Percentiles rank a stretch among this genome's conserved stretches.
Conservation (phyloP, 2,329 filamentous ascomycete species). For the Ceratocystis eucalypticola region DNA sequence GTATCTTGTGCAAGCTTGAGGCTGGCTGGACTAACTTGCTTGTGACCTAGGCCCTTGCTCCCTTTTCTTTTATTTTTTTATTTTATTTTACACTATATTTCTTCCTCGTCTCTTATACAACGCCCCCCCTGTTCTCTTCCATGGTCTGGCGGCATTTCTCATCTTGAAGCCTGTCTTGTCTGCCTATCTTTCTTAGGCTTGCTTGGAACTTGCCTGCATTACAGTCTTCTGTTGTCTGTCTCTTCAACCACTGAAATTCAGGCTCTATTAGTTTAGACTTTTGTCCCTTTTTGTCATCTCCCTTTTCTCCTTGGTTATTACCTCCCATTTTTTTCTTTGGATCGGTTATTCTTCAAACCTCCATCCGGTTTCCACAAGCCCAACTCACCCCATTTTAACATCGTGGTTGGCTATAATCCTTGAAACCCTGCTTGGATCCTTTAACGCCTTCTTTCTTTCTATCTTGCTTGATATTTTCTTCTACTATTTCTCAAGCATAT, state of each 20-base stretch:
- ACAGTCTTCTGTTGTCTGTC: background rate
- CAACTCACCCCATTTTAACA: background rate
- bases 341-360: conserved; percentile 5
- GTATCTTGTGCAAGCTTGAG: background rate
- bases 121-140: background rate
- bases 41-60: background rate
- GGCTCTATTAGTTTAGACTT: background rate
- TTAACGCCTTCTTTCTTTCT: background rate
- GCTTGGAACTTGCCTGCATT: background rate
- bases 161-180: background rate
- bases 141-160: background rate
- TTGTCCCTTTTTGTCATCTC: background rate
- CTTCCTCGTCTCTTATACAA: background rate
- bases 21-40: background rate
- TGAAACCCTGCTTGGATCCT: background rate
- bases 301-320: background rate
- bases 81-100: background rate
- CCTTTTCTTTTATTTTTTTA: background rate
- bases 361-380: background rate
- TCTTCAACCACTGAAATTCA: conserved; percentile 1
- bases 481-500: background rate
- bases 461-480: background rate
- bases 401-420: conserved; percentile 9
- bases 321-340: background rate
- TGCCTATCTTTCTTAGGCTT: background rate